Conservation (phyloP, 2,329 filamentous ascomycete species). For the Hypoxylon sp. region DNA sequence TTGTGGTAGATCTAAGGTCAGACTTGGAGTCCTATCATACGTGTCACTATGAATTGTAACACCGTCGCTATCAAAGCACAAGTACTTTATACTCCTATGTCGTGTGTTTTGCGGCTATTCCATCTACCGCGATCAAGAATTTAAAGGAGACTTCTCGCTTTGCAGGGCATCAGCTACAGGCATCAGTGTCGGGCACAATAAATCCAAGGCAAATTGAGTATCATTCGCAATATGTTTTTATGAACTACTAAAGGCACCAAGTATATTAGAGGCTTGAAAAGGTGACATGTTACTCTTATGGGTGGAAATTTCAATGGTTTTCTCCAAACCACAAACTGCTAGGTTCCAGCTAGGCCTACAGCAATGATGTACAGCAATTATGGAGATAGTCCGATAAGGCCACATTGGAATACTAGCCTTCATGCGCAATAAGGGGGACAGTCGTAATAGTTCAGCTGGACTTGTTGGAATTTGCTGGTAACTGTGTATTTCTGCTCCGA, state of each 20-base stretch:
- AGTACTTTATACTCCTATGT: neutral
- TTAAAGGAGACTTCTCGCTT: too few species aligned
- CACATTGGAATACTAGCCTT: neutral
- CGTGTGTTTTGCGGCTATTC: too few species aligned
- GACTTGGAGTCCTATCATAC: neutral
- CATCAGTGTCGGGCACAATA: too few species aligned
- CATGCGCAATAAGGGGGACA: neutral
- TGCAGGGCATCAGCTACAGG: too few species aligned
- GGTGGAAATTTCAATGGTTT: neutral
- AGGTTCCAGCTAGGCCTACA: conserved; percentile 2
- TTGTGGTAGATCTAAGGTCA: too few species aligned
- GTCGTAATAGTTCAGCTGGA: neutral
- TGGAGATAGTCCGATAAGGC: neutral
- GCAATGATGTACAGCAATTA: neutral
- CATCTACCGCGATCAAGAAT: too few species aligned
- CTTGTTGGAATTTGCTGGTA: neutral
- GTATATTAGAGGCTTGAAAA: too few species aligned
- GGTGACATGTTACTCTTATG: too few species aligned
- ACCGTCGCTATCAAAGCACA: neutral
- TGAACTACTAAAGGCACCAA: too few species aligned
- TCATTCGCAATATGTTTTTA: too few species aligned
- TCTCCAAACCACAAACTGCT: neutral
- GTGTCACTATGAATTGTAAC: neutral
- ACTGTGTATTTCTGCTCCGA: neutral
- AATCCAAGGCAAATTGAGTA: too few species aligned